Evolutionary conservation across 2,329 filamentous ascomycete genomes (phyloP).

Genomic region (Ophiostoma piceae): DNA sequence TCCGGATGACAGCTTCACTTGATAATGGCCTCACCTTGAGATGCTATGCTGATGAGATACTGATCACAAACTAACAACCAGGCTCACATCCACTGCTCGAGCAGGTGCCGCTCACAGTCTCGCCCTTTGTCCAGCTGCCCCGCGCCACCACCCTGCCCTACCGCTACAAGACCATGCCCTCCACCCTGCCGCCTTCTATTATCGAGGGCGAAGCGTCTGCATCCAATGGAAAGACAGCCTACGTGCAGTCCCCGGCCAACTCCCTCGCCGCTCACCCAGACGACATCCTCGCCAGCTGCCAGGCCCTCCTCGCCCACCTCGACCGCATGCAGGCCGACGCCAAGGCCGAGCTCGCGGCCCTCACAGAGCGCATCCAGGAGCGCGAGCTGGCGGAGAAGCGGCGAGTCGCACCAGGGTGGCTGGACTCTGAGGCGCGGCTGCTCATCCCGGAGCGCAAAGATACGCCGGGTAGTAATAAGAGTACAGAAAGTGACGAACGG

Average conservation of each 20-base stretch:
- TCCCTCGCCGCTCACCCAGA: slow-evolving; percentile 82
- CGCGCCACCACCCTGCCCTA: slow-evolving; percentile 88
- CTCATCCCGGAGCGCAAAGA: slow-evolving; percentile 59
- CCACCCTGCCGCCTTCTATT: slow-evolving; percentile 70
- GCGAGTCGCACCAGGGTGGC: slow-evolving; percentile 71
- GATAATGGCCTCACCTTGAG: not conserved
- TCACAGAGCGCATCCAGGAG: slow-evolving; percentile 61
- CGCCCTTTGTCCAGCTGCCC: slow-evolving; percentile 87
- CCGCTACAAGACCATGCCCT: slow-evolving; percentile 86
- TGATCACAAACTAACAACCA: slow-evolving; percentile 33
- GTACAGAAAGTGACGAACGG: slow-evolving; percentile 17
- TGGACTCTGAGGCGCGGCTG: slow-evolving; percentile 67
- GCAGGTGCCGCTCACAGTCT: slow-evolving; percentile 88
- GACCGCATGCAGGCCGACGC: slow-evolving; percentile 63
- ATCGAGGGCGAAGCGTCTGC: too few species aligned
- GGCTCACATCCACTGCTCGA: slow-evolving; percentile 81
- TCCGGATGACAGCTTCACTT: not conserved
- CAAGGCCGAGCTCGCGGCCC: slow-evolving; percentile 59
- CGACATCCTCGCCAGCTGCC: slow-evolving; percentile 77
- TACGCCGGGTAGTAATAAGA: slow-evolving; percentile 30
- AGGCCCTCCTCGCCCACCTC: slow-evolving; percentile 70
- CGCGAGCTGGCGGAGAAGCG: slow-evolving; percentile 74
- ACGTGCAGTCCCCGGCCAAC: slow-evolving; percentile 71
- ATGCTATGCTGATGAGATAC: too few species aligned
- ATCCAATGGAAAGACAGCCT: slow-evolving; percentile 55